phyloP scores from a whole-genome alignment of 2,329 filamentous ascomycete species.

The Ceratocystis destructans region DNA sequence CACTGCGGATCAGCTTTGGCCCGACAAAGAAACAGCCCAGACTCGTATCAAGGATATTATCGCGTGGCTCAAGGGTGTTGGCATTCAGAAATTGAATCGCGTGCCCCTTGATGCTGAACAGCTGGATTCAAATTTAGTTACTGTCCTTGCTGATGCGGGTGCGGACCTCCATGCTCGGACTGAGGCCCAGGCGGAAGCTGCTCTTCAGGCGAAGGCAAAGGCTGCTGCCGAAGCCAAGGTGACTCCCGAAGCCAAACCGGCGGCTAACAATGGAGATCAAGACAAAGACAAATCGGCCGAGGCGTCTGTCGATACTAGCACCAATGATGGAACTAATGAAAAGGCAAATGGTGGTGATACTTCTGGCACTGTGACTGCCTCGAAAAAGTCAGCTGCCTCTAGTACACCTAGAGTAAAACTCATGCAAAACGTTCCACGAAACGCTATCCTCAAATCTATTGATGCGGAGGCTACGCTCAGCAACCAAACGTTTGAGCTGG shows the following conservation, averaged over 20 bases:
- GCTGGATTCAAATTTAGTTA: conserved; percentile 80
- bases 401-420: neutral
- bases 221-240: neutral
- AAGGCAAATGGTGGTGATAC: neutral
- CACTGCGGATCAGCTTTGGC: conserved; percentile 74
- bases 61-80: conserved; percentile 80
- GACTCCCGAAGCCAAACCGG: neutral
- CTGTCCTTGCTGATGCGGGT: conserved; percentile 61
- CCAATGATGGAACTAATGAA: neutral
- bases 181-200: neutral
- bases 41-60: conserved; percentile 84
- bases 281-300: neutral
- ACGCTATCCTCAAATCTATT: conserved; percentile 77
- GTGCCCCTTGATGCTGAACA: conserved; percentile 96
- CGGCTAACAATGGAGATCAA: too few species aligned
- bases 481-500: conserved; percentile 68
- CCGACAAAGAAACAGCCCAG: conserved; percentile 54
- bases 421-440: conserved; percentile 68
- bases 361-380: conserved; percentile 28
- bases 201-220: neutral
- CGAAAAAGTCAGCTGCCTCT: neutral
- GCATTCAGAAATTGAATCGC: conserved; percentile 82
- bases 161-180: conserved; percentile 32
- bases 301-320: neutral
- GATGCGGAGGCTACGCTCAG: conserved; percentile 90